phyloP scores from a whole-genome alignment of 2,329 filamentous ascomycete genomes.

The Dothiorella sarmentorum region DNA sequence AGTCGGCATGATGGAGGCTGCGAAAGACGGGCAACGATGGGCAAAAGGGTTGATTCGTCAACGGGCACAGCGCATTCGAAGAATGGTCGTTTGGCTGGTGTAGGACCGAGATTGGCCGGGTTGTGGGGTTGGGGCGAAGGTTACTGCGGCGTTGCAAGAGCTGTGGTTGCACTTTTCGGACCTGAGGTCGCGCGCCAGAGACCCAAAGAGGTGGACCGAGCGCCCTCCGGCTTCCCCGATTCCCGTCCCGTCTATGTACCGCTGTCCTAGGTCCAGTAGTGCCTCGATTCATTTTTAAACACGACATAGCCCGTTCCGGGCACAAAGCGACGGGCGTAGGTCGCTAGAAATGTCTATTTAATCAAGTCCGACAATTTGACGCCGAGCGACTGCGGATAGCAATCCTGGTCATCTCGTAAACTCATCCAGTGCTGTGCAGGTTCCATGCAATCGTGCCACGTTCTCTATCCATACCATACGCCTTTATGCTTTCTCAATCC shows the following conservation, averaged over 20 bases:
- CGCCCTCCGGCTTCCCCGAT: neutral
- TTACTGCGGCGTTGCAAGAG: neutral
- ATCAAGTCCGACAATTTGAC: neutral
- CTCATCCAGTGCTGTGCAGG: neutral
- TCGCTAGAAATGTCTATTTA: neutral
- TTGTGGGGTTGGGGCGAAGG: neutral
- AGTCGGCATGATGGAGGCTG: conserved; percentile 5
- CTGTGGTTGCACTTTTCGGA: conserved; percentile 13
- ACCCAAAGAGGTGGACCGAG: neutral
- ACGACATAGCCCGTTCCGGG: no score
- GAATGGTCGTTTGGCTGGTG: neutral
- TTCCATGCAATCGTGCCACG: conserved; percentile 11
- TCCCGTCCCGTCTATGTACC: no score
- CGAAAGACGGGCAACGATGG: neutral
- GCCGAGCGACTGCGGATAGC: neutral
- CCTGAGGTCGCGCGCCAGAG: neutral
- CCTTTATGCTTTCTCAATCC: neutral
- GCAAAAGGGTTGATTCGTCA: neutral
- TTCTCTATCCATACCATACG: conserved; percentile 5
- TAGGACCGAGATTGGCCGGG: neutral
- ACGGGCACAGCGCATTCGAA: neutral
- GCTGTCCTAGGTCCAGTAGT: no score
- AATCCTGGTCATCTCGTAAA: neutral
- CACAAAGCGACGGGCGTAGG: neutral
- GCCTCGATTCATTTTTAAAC: no score